Evolutionary conservation across 208 protist genomes (phyloP), one percentile per base, ranked within the genome.

Genomic region (Phytomonas francai): DNA sequence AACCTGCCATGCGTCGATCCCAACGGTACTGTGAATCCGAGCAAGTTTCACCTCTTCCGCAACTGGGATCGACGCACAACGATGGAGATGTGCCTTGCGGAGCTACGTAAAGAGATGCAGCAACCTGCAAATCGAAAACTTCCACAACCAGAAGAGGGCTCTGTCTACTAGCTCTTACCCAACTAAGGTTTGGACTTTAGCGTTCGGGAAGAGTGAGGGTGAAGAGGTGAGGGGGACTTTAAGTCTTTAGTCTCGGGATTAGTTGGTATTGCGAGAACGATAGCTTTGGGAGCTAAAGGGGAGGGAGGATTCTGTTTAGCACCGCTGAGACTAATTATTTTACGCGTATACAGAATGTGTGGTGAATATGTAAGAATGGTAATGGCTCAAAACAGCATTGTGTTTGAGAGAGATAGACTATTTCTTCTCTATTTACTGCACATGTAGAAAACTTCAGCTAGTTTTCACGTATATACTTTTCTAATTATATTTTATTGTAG

Each of bases 81-180:
- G 39, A 95, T 95, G 90, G 90, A 93, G 70, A 81, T 83, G 65
- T 95, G 90, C 71, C 77, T 95, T n/a, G 80, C 84, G 34, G 85
- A 92, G 76, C 76, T 95, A 42, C 83, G 90, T 30, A 85, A 86
- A 42, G 90, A 95, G 73, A 95, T 95, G 90, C 75, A 82, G 62
- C 64, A 79, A 29, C 82, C 90, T 27, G 80, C 67, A 22, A 95
- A 93, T 75, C 84, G 84, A 65, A 93, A 93, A 73, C 82, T 95
- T 63, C 74, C 85, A 9, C 90, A 95, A 72, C 90, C 90, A 29
- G 81, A 83, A 63, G 90, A 95, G 67, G 87, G 87, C 27, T 92
- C 87, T 33, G 77, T 73, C 31, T 84, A 87, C 70, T 71, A 81
- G 42, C 49, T 39, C 11, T 72, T 66, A 22, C 12, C 4, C 2